Conservation (phyloP, 768 basidiomycete genomes). For the Lactifluus echinatus region DNA sequence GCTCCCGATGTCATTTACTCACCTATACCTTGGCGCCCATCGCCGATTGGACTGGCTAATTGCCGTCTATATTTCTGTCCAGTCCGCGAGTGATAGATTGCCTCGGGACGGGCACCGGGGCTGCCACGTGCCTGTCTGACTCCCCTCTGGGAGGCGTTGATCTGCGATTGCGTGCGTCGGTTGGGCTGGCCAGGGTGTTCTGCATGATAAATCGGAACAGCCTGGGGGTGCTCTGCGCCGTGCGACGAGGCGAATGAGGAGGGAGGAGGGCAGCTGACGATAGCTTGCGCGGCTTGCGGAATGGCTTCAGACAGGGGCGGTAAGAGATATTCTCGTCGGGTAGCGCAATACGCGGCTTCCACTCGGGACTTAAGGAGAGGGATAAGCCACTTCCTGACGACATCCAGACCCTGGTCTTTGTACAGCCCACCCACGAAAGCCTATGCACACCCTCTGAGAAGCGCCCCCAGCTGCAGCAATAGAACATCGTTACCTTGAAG, state of each 20-base stretch:
- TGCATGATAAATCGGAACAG: not conserved
- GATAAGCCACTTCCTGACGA: conserved; percentile 1
- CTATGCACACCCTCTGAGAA: not conserved
- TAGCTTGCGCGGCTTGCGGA: not conserved
- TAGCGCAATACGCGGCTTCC: not conserved
- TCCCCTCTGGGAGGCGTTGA: not conserved
- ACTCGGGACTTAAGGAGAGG: not conserved
- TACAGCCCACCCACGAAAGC: conserved; percentile 14
- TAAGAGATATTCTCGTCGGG: not conserved
- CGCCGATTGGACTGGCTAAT: not conserved
- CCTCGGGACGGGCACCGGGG: not conserved
- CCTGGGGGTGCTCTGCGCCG: too few relatives aligned
- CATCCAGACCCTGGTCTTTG: conserved; percentile 6
- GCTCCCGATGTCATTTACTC: not conserved
- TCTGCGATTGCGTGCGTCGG: not conserved
- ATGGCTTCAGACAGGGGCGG: not conserved
- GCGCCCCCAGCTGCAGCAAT: not conserved
- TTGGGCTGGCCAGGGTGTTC: not conserved
- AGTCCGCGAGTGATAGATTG: not conserved
- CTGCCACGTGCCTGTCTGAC: not conserved
- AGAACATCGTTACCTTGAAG: conserved; percentile 5
- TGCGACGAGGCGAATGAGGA: not conserved
- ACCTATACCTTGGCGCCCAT: not conserved
- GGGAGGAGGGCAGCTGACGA: not conserved
- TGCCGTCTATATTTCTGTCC: not conserved